A percentile compares a stretch with the other conserved stretches of the same genome.
phyloP scores from a whole-genome alignment of 306 rosid genomes.

The Fragaria iinumae region DNA sequence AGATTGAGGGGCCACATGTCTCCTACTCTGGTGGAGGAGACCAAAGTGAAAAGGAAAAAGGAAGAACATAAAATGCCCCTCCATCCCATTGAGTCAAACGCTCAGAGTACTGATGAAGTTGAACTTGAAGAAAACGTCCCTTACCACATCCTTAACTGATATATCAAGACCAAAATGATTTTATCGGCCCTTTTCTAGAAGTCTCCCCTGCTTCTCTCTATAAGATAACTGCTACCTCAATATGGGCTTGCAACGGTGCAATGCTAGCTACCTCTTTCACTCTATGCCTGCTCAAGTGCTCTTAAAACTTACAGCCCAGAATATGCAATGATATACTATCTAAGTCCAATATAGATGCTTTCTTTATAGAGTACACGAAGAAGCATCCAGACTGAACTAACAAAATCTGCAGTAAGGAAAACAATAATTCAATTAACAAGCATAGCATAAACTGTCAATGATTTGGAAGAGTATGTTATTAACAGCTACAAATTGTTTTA shows the following conservation, averaged over 20 bases:
- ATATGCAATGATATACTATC: conserved; percentile 5
- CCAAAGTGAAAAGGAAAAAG: conserved; percentile 47
- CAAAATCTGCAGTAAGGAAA: conserved; percentile 30
- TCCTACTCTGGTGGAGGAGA: conserved; percentile 62
- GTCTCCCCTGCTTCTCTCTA: neutral
- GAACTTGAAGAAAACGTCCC: conserved; percentile 16
- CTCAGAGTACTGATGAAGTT: conserved; percentile 14
- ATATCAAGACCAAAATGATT: conserved; percentile 18
- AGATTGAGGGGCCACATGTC: conserved; percentile 52
- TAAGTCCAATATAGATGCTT: neutral
- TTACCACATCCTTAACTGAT: conserved; percentile 11
- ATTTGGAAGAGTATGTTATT: neutral
- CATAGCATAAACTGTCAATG: neutral
- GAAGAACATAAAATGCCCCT: conserved; percentile 45
- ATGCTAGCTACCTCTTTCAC: neutral
- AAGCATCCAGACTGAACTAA: conserved; percentile 20
- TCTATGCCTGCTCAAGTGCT: conserved; percentile 9
- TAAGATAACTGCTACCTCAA: neutral
- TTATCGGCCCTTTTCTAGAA: neutral
- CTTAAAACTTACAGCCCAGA: neutral
- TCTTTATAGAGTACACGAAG: conserved; percentile 18
- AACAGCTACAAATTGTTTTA: neutral
- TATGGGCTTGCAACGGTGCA: neutral
- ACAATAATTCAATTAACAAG: conserved; percentile 18
- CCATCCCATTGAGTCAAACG: conserved; percentile 56